Conservation (phyloP, 1,139 yeast genomes). For the Hyphopichia wangnamkhiaoensis region DNA sequence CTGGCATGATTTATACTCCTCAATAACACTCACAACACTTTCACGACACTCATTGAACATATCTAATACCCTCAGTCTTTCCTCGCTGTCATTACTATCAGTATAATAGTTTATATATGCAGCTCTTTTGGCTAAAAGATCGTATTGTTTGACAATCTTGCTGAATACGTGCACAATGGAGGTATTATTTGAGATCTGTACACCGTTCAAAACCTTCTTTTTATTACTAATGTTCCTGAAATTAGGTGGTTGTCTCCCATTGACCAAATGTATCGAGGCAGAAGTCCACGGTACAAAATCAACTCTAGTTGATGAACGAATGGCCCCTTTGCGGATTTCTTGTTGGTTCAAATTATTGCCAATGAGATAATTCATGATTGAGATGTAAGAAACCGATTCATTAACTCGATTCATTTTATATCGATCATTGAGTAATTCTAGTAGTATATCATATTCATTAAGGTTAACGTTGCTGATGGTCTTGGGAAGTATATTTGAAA, state of each 20-base stretch:
- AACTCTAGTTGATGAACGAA: conserved; percentile 76
- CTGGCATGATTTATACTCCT: conserved; percentile 70
- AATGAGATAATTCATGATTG: conserved; percentile 74
- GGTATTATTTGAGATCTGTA: conserved; percentile 78
- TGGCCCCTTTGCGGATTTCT: conserved; percentile 78
- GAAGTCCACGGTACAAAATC: conserved; percentile 88
- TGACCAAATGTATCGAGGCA: conserved; percentile 74
- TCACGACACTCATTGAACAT: conserved; percentile 83
- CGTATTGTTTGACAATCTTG: conserved; percentile 74
- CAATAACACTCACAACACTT: conserved; percentile 64
- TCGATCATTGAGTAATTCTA: conserved; percentile 79
- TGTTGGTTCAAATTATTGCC: conserved; percentile 65
- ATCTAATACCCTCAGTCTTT: conserved; percentile 53
- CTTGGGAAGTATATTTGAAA: conserved; percentile 38
- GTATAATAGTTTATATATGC: conserved; percentile 86
- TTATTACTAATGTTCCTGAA: conserved; percentile 19
- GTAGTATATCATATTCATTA: conserved; percentile 81
- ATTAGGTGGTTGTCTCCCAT: conserved; percentile 75
- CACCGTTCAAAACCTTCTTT: conserved; percentile 53
- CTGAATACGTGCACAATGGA: conserved; percentile 66
- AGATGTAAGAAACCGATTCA: conserved; percentile 53
- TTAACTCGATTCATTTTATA: conserved; percentile 69
- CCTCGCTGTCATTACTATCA: conserved; percentile 49
- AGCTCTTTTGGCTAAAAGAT: conserved; percentile 71
- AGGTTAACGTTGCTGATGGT: conserved; percentile 51